Conservation (phyloP, 345 rosid genomes). For the Lagerstroemia speciosa region DNA sequence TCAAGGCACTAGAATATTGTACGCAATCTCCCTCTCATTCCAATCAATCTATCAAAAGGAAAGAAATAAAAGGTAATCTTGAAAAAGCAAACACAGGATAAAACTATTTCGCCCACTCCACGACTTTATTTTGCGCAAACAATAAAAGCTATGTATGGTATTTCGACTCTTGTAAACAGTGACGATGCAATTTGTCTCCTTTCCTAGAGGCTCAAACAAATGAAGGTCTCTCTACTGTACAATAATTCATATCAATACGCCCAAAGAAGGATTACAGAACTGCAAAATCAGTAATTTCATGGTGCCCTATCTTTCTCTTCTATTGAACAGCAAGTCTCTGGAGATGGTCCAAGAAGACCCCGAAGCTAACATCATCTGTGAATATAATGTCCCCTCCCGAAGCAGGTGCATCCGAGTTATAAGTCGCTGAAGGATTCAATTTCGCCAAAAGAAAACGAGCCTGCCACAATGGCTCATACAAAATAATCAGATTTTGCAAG, state of each 20-base stretch:
- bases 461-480: conserved; percentile 24
- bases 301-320: neutral
- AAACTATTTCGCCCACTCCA: neutral
- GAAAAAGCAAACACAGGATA: neutral
- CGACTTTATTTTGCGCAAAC: neutral
- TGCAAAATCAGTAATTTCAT: neutral
- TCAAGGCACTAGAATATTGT: no score
- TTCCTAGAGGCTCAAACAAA: neutral
- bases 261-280: neutral
- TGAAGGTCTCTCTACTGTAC: neutral
- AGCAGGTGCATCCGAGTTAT: conserved; percentile 35
- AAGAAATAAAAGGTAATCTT: neutral
- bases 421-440: conserved; percentile 76
- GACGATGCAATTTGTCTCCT: neutral
- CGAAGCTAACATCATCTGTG: conserved; percentile 91
- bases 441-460: conserved; percentile 95
- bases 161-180: neutral
- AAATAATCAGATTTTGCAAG: neutral
- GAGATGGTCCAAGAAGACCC: conserved; percentile 91
- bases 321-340: conserved; percentile 73
- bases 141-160: neutral
- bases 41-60: neutral
- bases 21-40: no score
- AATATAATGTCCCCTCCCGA: conserved; percentile 59
- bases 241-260: neutral